phyloP scores from a whole-genome alignment of 345 rosid genomes.

The Gossypium thurberi region DNA sequence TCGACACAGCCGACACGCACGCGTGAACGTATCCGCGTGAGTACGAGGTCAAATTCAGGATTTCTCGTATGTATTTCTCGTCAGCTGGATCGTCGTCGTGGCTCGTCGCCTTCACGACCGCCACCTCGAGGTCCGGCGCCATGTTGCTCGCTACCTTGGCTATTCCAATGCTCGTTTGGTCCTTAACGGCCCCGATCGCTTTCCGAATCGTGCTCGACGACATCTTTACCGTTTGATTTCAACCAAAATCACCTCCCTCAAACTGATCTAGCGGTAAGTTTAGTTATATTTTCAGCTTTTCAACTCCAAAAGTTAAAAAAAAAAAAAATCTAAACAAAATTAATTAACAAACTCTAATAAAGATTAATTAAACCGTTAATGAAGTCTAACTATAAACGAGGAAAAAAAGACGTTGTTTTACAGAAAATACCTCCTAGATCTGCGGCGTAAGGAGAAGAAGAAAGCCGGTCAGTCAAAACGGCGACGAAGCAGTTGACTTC shows the following conservation, averaged over 20 bases:
- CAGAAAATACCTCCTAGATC: conserved; percentile 28
- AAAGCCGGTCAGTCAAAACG: not conserved
- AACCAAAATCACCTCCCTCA: not conserved
- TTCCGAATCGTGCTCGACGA: conserved; percentile 67
- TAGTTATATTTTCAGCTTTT: not conserved
- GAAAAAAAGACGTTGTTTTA: not conserved
- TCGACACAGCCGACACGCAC: conserved; percentile 61
- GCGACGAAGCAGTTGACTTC: conserved; percentile 15
- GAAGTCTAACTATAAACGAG: not conserved
- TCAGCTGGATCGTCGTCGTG: conserved; percentile 87
- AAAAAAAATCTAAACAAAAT: not conserved
- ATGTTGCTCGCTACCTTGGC: conserved; percentile 75
- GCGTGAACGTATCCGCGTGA: conserved; percentile 80
- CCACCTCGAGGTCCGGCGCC: conserved; percentile 90
- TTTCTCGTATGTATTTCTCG: conserved; percentile 77
- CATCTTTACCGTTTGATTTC: conserved; percentile 31
- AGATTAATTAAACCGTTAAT: not conserved
- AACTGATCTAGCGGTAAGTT: conserved; percentile 9
- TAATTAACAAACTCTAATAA: not conserved
- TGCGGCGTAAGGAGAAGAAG: not conserved
- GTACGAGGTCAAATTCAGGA: conserved; percentile 59
- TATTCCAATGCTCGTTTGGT: conserved; percentile 69
- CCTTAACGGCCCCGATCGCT: conserved; percentile 81
- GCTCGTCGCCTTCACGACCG: conserved; percentile 88
- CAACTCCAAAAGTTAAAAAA: not conserved